Base-by-base conservation (phyloP, 139 green algal genomes). In the Zygnema circumcarinatum region DNA sequence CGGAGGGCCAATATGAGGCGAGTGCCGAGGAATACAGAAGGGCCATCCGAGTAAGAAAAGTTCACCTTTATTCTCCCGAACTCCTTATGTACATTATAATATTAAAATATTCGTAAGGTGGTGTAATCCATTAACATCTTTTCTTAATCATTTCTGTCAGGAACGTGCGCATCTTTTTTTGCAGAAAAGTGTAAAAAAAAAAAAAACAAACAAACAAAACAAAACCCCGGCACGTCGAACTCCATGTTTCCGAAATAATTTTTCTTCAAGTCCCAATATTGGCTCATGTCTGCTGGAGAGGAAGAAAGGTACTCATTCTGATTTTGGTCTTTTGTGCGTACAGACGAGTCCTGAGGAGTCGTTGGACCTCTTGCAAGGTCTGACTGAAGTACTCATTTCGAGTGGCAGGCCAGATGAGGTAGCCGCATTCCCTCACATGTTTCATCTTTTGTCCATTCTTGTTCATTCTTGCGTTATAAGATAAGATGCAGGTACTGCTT, bases 341-440 rank as follows among this genome's bases (percentile, higher is more conserved):
- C n/a, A n/a, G n/a, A n/a, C n/a, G 16, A 62, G 47, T 0, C 29
- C 72, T 25, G n/a, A 33, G 74, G 84, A 85, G 74, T 84, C 67
- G 2, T 42, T 89, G 29, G 84, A 54, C 25, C 35, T 89, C 25
- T 76, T 89, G 36, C 38, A 84, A 39, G 84, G 84, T 11, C 32
- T 89, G 1, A 85, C 84, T 1, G 84, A 84, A 38, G 74, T 76
- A 56, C 74, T 85, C n/a, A 38, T 85, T 21, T 56, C 73, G 11
- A 67, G 67, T 40, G 39, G 39, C 32, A 84, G 40, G 32, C 74
- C 69, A 35, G 31, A 83, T 38, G 74, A 89, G 72, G 84, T 89
- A 36, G 31, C 25, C 69, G 52, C 38, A 35, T 7, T 74, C 11
- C 16, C 76, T n/a, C 1, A 79, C 38, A 7, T 41, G 52, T 31